Evolutionary conservation across 179 eudicot species (phyloP), one percentile per base, ranked within the genome.

Genomic region (Gypsophila paniculata): DNA sequence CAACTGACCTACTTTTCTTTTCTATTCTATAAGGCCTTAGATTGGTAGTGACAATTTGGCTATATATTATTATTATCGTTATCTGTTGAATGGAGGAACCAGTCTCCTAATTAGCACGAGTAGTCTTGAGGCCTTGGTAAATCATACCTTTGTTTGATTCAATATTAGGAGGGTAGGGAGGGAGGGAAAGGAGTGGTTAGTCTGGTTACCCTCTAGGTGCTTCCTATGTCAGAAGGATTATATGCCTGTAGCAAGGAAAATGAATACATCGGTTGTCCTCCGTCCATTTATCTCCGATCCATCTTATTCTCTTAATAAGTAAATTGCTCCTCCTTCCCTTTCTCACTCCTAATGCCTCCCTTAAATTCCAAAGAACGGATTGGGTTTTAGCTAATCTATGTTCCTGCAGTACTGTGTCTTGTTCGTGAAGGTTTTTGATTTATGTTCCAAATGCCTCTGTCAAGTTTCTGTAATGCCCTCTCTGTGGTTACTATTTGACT

Each of bases 41-140:
- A 32, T 66, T 53, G 51, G 19, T 51, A 26, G 11, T 68, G 68
- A 44, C 19, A 15, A 61, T 19, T 73, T 59, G 25, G 61, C 39
- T 21, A 23, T 25, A 25, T 63, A 44, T 39, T 39, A 51, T 18
- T 8, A 18, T 69, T 54, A 22, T 23, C 42, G 39, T 59, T 26
- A 11, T 53, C 18, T 12, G 48, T 19, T 61, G 51, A 32, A 11
- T 67, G 70, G 57, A 49, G n/a, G 51, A 17, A n/a, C n/a, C n/a
- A n/a, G n/a, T n/a, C n/a, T n/a, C n/a, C n/a, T n/a, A n/a, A n/a
- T n/a, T n/a, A 22, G 22, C 58, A 68, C 5, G 36, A 12, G 14
- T 26, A 53, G 51, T 6, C 55, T 12, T 52, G 13, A 2, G 29
- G 15, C 36, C 52, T 10, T 11, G 0, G 52, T 46, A 12, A 46